Base-by-base conservation (phyloP, 2,329 filamentous ascomycete genomes). In the Penicillium sp. region DNA sequence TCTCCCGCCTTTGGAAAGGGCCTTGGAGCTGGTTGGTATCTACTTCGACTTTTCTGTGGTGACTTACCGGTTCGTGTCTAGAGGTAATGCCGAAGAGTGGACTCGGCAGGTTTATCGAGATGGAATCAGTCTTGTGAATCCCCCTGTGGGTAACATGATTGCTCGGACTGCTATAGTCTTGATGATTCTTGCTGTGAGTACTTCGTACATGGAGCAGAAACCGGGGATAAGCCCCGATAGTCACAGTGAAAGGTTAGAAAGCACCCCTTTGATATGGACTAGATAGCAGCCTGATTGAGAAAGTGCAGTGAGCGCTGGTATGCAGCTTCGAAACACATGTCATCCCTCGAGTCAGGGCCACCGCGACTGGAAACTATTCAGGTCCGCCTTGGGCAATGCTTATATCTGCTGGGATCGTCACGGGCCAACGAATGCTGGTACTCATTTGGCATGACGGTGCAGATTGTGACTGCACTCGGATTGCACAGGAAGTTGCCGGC, bases 31-130 rank as follows among this genome's bases (percentile, higher is more conserved):
- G 2, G 65, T 83, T 4, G 69, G 72, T 7, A 67, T 80, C 6
- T 83, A 83, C 46, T 83, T 83, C 53, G 80, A 83, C 39, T 80
- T 79, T 49, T 80, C 79, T 6, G 78, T 81, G 16, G 79, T 80
- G 0, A 83, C 80, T 0, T 81, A 83, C 55, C 75, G 80, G 3
- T 80, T 82, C 48, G 58, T 83, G 16, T 79, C 83, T 57, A 69
- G 78, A 0, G 77, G 77, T 0, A 78, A 75, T 2, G 75, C 80
- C 0, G 74, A 79, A 42, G 43, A 54, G 0, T 82, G 79, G 77
- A 57, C 77, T 16, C 58, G 54, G 2, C 62, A 69, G 22, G 58
- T 66, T 7, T 70, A 78, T 43, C 64, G 73, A 41, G 62, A 60
- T 19, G 72, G 73, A 44, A 53, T 72, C 4, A 64, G 65, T 0